phyloP scores from a whole-genome alignment of 2,329 filamentous ascomycete genomes.

The Fusarium sp. region DNA sequence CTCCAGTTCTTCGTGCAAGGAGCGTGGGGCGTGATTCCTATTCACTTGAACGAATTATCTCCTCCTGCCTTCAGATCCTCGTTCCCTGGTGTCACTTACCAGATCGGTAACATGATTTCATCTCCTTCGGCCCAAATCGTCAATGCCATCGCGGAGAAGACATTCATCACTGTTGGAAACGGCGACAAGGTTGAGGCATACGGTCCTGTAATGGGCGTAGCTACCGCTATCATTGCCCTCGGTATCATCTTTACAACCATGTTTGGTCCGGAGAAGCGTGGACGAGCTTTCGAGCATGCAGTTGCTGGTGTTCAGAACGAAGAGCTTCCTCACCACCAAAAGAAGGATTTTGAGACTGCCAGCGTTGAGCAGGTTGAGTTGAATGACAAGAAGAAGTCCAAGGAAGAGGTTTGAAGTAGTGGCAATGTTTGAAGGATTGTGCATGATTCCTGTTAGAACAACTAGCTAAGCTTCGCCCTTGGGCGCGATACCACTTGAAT shows the following conservation, averaged over 20 bases:
- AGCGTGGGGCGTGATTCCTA: conserved; percentile 75
- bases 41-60: conserved; percentile 79
- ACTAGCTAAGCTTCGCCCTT: neutral
- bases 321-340: conserved; percentile 25
- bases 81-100: conserved; percentile 78
- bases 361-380: conserved; percentile 44
- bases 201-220: conserved; percentile 79
- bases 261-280: conserved; percentile 79
- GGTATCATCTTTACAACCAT: conserved; percentile 76
- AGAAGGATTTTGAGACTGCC: conserved; percentile 48
- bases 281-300: conserved; percentile 74
- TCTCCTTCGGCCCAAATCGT: conserved; percentile 81
- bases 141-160: conserved; percentile 76
- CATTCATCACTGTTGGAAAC: conserved; percentile 63
- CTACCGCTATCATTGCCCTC: conserved; percentile 78
- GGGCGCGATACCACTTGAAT: neutral
- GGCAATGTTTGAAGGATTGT: neutral
- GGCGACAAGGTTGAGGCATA: conserved; percentile 75
- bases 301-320: conserved; percentile 52
- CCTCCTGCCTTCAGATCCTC: conserved; percentile 76
- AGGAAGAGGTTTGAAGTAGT: neutral
- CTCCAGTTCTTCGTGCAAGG: conserved; percentile 76
- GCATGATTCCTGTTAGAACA: neutral
- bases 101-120: conserved; percentile 80
- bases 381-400: conserved; percentile 27